These are phyloP conservation scores for Cryomyces minteri DNA, from an alignment of 495 filamentous ascomycete genomes.

Conservation along the genomic window DNA sequence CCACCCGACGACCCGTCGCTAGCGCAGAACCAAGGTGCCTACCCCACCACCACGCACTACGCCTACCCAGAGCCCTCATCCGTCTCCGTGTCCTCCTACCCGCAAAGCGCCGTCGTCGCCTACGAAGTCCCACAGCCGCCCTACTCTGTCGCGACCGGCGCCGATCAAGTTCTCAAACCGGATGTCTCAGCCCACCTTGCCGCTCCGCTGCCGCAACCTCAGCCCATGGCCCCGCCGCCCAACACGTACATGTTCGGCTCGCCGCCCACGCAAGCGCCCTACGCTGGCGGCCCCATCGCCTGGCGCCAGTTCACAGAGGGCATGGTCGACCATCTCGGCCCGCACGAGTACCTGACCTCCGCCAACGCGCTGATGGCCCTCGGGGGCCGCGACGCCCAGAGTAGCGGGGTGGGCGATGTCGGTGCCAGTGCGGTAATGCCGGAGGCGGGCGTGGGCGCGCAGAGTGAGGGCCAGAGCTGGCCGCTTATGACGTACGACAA, in stretches of 20 bases:
- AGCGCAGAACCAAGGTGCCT: not conserved
- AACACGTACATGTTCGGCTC: not conserved
- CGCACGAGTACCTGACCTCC: constrained; percentile 10
- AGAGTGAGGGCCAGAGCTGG: too few relatives aligned
- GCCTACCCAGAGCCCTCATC: constrained; percentile 1
- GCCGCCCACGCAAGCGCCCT: not conserved
- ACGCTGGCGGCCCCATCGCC: not conserved
- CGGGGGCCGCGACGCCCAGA: not conserved
- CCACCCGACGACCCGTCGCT: not conserved
- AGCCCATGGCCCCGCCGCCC: not conserved
- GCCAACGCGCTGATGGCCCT: constrained; percentile 11
- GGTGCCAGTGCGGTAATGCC: too few relatives aligned
- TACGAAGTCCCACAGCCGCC: not conserved
- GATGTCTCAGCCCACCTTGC: not conserved
- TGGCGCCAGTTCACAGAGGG: constrained; percentile 3
- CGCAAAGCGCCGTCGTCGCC: not conserved
- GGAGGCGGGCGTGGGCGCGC: too few relatives aligned
- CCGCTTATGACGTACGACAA: too few relatives aligned
- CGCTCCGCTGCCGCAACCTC: not conserved
- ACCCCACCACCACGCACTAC: not conserved
- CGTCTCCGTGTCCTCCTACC: not conserved
- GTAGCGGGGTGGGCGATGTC: too few relatives aligned
- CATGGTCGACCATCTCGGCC: constrained; percentile 6
- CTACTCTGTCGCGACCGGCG: not conserved
- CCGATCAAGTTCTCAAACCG: not conserved